Base-by-base conservation (phyloP, 495 filamentous ascomycete species). In the Glarea lozoyensis region DNA sequence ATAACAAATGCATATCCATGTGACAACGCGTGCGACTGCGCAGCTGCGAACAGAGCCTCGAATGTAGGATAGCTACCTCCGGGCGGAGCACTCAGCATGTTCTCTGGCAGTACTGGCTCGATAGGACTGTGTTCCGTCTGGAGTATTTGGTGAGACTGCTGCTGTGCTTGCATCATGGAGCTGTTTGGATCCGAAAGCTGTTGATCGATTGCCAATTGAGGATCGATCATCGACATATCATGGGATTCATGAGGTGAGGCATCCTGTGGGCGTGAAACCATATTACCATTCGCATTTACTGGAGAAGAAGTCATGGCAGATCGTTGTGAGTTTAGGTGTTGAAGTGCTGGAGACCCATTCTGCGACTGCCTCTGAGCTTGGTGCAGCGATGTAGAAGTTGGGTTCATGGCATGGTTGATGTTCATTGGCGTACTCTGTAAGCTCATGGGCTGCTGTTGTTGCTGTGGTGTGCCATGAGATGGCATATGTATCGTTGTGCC, bases 1-100 rank as follows among this genome's bases (percentile, higher is more conserved):
- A 76, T 76, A 42, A 76, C 72, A 18, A 75, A 67, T 19, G 72
- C 72, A 48, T 76, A 76, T 30, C 72, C 72, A 23, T 74, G 70
- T 4, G 71, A 72, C 1, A 70, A 72, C 50, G 70, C 72, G 50
- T 75, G 74, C 4, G 55, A 50, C 37, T 75, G 56, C 13, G 72
- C 72, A 23, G 65, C 62, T 44, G 70, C 66, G 37, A 75, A 72
- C 19, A 76, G 60, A 17, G 69, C 68, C 21, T 76, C 71, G 18
- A 76, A 63, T 2, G 69, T 74, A 9, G 66, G 60, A 48, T 69
- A 76, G 41, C 65, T 70, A 6, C 72, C 72, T 46, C 74, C 69
- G 7, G 71, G 69, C 15, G 72, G 72, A 4, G 72, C 63, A 15
- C 48, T 48, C 4, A 72, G 68, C 70, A 76, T 76, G 55, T 52